Evolutionary conservation across 768 basidiomycete species (phyloP).

Genomic region (Suillus subalutaceus): DNA sequence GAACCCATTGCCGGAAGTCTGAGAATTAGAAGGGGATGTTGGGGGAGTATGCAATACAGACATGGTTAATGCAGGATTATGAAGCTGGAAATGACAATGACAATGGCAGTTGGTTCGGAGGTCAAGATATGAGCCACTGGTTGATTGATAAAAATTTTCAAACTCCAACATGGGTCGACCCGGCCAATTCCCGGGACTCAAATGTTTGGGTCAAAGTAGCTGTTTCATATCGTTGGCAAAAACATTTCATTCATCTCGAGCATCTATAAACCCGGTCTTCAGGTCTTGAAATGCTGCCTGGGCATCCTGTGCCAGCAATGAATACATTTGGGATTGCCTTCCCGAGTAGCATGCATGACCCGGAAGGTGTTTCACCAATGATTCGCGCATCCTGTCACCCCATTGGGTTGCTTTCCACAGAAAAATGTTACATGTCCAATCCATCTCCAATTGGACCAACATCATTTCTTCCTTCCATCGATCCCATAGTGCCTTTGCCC

Average conservation of each 20-base stretch:
- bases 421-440: background rate
- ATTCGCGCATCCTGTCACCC: background rate
- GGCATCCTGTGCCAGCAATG: background rate
- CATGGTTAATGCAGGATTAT: background rate
- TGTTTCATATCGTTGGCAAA: no score
- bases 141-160: background rate
- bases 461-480: slow-evolving; percentile 11
- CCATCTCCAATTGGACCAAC: background rate
- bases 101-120: background rate
- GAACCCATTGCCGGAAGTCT: background rate
- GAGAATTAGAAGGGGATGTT: background rate
- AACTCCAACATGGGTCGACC: background rate
- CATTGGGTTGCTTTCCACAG: background rate
- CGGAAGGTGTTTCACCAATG: background rate
- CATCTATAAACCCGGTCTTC: background rate
- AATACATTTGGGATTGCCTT: background rate
- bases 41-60: background rate
- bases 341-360: background rate
- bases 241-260: background rate
- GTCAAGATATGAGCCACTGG: background rate
- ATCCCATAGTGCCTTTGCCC: slow-evolving; percentile 7
- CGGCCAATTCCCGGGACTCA: background rate
- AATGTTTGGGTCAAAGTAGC: no score
- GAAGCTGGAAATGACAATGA: background rate
- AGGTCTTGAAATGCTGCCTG: background rate